Percentiles rank a stretch among this genome's conserved stretches.
phyloP scores from a whole-genome alignment of 2,329 filamentous ascomycete genomes.

The Fusarium lateritium region DNA sequence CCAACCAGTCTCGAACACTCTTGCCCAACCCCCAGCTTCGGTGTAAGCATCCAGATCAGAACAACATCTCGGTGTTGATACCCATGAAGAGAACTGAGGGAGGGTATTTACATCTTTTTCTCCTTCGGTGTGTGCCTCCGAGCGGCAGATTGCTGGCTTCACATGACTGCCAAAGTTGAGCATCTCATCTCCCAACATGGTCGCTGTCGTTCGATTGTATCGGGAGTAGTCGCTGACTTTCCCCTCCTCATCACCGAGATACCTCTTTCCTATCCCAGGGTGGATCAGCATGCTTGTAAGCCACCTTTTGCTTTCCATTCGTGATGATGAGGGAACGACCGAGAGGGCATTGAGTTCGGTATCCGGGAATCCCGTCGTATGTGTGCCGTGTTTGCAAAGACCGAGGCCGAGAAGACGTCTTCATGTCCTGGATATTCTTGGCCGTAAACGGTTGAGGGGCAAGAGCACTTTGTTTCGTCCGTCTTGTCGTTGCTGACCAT shows the following conservation, averaged over 20 bases:
- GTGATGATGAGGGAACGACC: slow-evolving; percentile 3
- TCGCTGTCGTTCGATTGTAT: slow-evolving; percentile 37
- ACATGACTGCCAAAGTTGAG: slow-evolving; percentile 28
- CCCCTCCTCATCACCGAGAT: slow-evolving; percentile 6
- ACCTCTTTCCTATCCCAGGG: slow-evolving; percentile 16
- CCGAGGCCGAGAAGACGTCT: slow-evolving; percentile 25
- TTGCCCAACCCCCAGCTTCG: slow-evolving; percentile 22
- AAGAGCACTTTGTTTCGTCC: slow-evolving; percentile 8
- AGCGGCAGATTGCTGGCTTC: slow-evolving; percentile 25
- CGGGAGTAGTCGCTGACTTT: slow-evolving; percentile 23
- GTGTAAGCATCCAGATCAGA: slow-evolving; percentile 33
- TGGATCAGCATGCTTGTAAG: slow-evolving; percentile 26
- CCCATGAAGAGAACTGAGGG: not conserved
- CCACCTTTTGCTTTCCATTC: slow-evolving; percentile 1
- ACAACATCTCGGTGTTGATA: slow-evolving; percentile 24
- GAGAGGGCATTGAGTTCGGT: slow-evolving; percentile 14
- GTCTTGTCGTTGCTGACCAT: slow-evolving; percentile 37
- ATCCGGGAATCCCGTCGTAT: slow-evolving; percentile 7
- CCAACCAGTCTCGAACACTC: slow-evolving; percentile 28
- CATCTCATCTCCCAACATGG: not conserved
- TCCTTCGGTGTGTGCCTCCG: slow-evolving; percentile 39
- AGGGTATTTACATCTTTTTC: not conserved
- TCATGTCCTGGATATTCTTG: slow-evolving; percentile 9
- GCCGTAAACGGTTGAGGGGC: slow-evolving; percentile 33
- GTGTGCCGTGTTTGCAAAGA: slow-evolving; percentile 18